Evolutionary conservation across 345 rosid genomes (phyloP).

Genomic region (Capsella bursapastoris): DNA sequence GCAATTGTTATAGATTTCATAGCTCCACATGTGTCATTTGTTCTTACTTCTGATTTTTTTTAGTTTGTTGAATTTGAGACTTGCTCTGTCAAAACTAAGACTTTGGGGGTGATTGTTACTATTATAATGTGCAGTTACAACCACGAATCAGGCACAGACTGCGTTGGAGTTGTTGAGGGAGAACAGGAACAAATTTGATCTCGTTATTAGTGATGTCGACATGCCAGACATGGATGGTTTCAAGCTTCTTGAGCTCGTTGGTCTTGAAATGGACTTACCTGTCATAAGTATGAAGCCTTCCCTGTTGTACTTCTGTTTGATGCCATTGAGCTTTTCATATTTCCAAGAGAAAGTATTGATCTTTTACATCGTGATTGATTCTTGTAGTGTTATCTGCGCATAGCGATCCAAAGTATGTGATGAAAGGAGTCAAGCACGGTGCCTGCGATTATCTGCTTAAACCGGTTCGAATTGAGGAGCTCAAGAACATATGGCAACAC

Average conservation of each 20-base stretch:
- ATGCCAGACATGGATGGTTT: conserved; percentile 94
- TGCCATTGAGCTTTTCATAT: neutral
- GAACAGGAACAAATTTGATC: conserved; percentile 69
- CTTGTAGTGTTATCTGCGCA: conserved; percentile 83
- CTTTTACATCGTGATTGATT: conserved; percentile 35
- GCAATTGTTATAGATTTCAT: neutral
- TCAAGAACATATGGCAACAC: conserved; percentile 97
- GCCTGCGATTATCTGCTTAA: conserved; percentile 92
- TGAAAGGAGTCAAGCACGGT: conserved; percentile 90
- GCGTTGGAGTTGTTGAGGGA: conserved; percentile 75
- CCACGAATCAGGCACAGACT: conserved; percentile 57
- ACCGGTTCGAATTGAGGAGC: conserved; percentile 87
- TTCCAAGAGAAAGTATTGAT: conserved; percentile 7
- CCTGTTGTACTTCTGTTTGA: neutral
- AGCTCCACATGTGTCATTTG: neutral
- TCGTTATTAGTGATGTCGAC: conserved; percentile 80
- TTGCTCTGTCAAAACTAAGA: conserved; percentile 16
- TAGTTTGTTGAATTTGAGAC: neutral
- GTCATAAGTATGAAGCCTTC: conserved; percentile 59
- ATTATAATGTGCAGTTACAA: conserved; percentile 57
- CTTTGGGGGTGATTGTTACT: conserved; percentile 13
- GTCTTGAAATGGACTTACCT: conserved; percentile 87
- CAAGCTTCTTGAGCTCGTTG: conserved; percentile 78
- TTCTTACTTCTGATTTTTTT: too few relatives aligned
- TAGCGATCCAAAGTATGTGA: conserved; percentile 76